Conservation (phyloP, 2,329 filamentous ascomycete species). For the Zymoseptoria ardabiliae region DNA sequence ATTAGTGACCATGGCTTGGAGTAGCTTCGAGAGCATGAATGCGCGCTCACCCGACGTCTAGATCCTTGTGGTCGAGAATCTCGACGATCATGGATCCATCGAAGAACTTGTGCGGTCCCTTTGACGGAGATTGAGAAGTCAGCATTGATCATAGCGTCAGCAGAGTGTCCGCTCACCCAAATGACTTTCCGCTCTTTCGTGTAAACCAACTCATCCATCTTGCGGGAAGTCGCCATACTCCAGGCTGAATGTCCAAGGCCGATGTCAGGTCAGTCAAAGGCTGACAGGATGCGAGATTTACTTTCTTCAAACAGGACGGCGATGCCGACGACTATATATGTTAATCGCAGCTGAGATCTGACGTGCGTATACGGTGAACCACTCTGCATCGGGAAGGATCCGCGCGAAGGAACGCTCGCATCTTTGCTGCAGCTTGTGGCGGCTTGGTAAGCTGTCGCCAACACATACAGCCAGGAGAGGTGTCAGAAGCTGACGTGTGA, state of each 20-base stretch:
- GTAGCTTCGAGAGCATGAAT: neutral
- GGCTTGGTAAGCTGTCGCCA: neutral
- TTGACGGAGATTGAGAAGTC: neutral
- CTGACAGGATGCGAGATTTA: too few relatives aligned
- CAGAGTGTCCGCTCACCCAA: neutral
- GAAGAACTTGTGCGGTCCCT: slow-evolving; percentile 6
- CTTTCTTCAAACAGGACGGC: neutral
- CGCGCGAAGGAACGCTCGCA: neutral
- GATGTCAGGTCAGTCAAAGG: too few relatives aligned
- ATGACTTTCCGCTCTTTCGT: slow-evolving; percentile 2
- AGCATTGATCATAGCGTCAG: neutral
- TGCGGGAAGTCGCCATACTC: neutral
- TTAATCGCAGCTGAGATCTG: neutral
- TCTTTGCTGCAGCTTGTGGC: neutral
- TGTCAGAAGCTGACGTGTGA: too few relatives aligned
- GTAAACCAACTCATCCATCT: slow-evolving; percentile 1
- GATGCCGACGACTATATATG: neutral
- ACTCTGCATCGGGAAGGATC: neutral
- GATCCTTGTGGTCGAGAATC: slow-evolving; percentile 4
- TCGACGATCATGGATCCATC: slow-evolving; percentile 7
- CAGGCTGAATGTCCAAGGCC: neutral
- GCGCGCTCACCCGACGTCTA: slow-evolving; percentile 8
- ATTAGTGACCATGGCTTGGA: neutral
- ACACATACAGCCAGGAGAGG: too few relatives aligned
- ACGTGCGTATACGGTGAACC: neutral